Base-by-base conservation (phyloP, 306 rosid species). In the Fragaria vesca region DNA sequence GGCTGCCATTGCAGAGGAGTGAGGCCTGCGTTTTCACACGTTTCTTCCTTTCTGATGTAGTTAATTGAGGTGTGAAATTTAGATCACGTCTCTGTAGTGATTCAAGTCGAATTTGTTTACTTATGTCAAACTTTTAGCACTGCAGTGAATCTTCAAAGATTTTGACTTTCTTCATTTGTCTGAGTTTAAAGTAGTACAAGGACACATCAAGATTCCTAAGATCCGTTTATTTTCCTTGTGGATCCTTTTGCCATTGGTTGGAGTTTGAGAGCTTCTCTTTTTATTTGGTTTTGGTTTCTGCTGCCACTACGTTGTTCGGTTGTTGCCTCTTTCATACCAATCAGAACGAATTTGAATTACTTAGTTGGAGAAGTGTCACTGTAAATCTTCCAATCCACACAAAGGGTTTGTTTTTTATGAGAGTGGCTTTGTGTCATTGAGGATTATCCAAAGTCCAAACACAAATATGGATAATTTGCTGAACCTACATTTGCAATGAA, bases 1-100 rank as follows among this genome's bases (percentile, higher is more conserved):
- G 54, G 55, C 34, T 18, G 52, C 46, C 58, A 46, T 62, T 75
- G 47, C 71, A 75, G 71, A 12, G 60, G 71, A 66, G 71, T 38
- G 30, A 61, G 12, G 12, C 71, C 60, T 28, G 24, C 24, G 3
- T 66, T n/a, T 30, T 28, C 52, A 26, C 68, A 20, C 13, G 4
- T 46, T 21, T 43, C 2, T 40, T 34, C 12, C 12, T 54, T 68
- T 54, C 13, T 16, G 50, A 20, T 66, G 30, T 18, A 38, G 12
- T 38, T 36, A 28, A 36, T 38, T 66, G 71, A 6, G 28, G 47
- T 66, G 71, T 8, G 71, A 38, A 36, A 66, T 20, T 66, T 38
- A 9, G 48, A 8, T 66, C 28, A 38, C 30, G 5, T 38, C 48
- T n/a, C 28, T 18, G n/a, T 38, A 66, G 40, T 45, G 71, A 62